phyloP scores from a whole-genome alignment of 805 yeast genomes.

The Saccharomycopsis vini region DNA sequence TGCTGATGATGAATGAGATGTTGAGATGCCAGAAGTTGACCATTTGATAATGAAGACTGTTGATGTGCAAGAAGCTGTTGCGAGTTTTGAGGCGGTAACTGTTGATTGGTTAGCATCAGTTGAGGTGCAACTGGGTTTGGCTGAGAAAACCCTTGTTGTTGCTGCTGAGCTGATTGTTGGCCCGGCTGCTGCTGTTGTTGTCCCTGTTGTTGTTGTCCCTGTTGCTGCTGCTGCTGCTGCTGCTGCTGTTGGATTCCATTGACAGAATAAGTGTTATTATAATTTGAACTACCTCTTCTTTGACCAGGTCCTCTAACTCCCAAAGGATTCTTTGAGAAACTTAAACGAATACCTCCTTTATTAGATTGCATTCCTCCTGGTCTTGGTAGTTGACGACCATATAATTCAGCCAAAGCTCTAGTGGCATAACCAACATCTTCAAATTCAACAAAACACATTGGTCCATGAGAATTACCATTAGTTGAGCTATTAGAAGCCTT shows the following conservation, averaged over 20 bases:
- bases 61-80: neutral
- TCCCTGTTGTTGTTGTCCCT: neutral
- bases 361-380: conserved; percentile 49
- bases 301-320: conserved; percentile 79
- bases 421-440: conserved; percentile 94
- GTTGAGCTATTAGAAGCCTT: conserved; percentile 41
- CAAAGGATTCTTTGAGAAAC: conserved; percentile 92
- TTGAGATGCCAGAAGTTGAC: neutral
- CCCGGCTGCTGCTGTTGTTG: neutral
- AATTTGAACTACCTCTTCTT: conserved; percentile 30
- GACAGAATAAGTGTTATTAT: neutral
- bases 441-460: conserved; percentile 99
- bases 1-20: conserved; percentile 5
- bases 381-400: conserved; percentile 86
- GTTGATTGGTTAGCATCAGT: conserved; percentile 5
- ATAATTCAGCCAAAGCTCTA: conserved; percentile 84
- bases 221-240: neutral
- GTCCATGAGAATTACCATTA: conserved; percentile 61
- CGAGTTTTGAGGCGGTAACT: neutral
- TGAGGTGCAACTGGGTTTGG: neutral
- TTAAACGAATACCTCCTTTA: conserved; percentile 90
- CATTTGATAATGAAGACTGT: no score
- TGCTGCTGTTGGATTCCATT: neutral
- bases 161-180: conserved; percentile 17
- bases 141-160: conserved; percentile 7